Evolutionary conservation across 139 green algal species (phyloP), one percentile per base, ranked within the genome.

Genomic region (Micractinium sp.): DNA sequence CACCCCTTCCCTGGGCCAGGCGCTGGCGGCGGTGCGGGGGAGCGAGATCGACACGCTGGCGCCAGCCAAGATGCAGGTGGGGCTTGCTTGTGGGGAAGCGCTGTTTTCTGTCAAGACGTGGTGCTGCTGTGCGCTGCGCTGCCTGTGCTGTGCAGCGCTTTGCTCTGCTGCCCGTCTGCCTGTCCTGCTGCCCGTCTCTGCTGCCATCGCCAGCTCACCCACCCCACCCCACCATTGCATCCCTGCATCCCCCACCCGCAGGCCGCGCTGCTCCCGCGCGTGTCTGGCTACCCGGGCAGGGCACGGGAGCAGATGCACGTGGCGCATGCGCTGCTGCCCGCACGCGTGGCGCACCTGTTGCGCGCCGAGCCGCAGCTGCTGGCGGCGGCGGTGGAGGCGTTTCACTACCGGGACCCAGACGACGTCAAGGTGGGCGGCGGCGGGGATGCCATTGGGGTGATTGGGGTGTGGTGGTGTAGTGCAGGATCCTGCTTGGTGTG

Each of bases 311-410:
- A 87, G 35, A 91, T 92, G 88, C 94, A 97, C 67, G 33, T 75
- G 12, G 88, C 91, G 20, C 60, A 88, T 2, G 90, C 81, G 25
- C 73, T 93, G 66, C 82, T 98, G 89, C 95, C 95, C 0, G 41
- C 71, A 9, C 41, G 77, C 7, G 47, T 96, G 74, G 96, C 92
- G 20, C 80, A 78, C 25, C 80, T 95, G 41, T 89, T 98, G 86
- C 47, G 74, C 18, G 22, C 27, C 3, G 89, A 96, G 33, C 94
- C 95, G 1, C 94, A 97, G 89, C 89, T 96, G 56, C 84, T 97
- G 29, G 85, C 94, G 35, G 80, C 91, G 27, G 93, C 93, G 23
- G 94, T 96, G 69, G 93, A 95, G 73, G 93, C 95, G 2, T 97
- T 98, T 67, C 92, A 95, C 83, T 91, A 91, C 82, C 89, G 93